Evolutionary conservation across 495 filamentous ascomycete genomes (phyloP).

Genomic region (Umbilicaria muhlenbergii): DNA sequence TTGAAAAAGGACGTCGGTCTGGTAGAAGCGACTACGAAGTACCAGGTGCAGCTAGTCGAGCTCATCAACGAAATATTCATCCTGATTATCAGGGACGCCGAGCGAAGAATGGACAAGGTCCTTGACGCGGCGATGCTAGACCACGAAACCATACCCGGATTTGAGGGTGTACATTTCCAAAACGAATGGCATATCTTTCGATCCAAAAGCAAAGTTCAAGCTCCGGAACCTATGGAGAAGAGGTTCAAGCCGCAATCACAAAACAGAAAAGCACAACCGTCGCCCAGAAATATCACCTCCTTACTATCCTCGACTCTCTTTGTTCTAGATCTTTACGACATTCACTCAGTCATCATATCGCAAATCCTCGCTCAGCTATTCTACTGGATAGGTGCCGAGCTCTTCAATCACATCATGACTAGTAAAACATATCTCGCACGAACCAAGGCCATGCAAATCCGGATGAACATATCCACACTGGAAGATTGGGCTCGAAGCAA

Average conservation of each 20-base stretch:
- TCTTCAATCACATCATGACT: slow-evolving; percentile 96
- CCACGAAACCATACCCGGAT: slow-evolving; percentile 94
- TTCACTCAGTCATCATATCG: slow-evolving; percentile 89
- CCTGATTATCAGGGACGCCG: slow-evolving; percentile 95
- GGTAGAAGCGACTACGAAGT: slow-evolving; percentile 66
- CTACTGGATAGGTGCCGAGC: slow-evolving; percentile 91
- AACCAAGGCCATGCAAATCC: slow-evolving; percentile 98
- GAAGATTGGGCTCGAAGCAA: slow-evolving; percentile 94
- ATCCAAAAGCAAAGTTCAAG: slow-evolving; percentile 70
- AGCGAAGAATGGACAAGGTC: slow-evolving; percentile 91
- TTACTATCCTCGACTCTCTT: slow-evolving; percentile 92
- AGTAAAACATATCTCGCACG: slow-evolving; percentile 88
- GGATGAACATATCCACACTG: slow-evolving; percentile 90
- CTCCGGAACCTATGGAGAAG: slow-evolving; percentile 71
- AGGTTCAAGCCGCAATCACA: slow-evolving; percentile 90
- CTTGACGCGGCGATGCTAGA: slow-evolving; percentile 87
- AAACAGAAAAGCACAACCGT: slow-evolving; percentile 75
- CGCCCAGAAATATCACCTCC: slow-evolving; percentile 93
- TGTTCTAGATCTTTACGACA: slow-evolving; percentile 94
- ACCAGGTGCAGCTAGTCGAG: slow-evolving; percentile 86
- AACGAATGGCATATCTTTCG: slow-evolving; percentile 97
- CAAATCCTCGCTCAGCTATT: slow-evolving; percentile 87
- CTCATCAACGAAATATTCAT: slow-evolving; percentile 98
- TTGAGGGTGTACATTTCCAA: slow-evolving; percentile 92
- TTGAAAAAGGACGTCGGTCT: slow-evolving; percentile 86